These are phyloP conservation scores for Acephala macrosclerotiorum DNA, from an alignment of 2,329 filamentous ascomycete genomes.

Conservation along the genomic window DNA sequence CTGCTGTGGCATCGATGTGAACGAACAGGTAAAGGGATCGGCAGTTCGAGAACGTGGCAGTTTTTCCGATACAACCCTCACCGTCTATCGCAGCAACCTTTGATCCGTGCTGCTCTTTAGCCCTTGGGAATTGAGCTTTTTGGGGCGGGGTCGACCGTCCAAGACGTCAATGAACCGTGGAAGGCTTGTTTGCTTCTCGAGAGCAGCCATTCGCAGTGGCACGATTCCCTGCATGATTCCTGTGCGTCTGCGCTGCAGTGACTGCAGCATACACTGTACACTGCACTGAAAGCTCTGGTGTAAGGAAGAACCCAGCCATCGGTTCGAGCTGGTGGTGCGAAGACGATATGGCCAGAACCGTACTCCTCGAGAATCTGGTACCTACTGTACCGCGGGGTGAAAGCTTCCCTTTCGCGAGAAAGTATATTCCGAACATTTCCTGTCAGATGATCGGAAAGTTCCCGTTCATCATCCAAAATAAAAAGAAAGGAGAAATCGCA, in stretches of 20 bases:
- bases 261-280: slow-evolving; percentile 15
- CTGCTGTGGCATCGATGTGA: background rate
- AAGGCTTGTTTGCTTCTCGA: slow-evolving; percentile 25
- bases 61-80: slow-evolving; percentile 7
- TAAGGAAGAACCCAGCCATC: slow-evolving; percentile 4
- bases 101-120: background rate
- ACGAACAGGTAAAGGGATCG: slow-evolving; percentile 9
- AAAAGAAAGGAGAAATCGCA: background rate
- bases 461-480: background rate
- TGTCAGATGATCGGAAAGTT: slow-evolving; percentile 4
- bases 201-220: slow-evolving; percentile 18
- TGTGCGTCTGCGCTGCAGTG: slow-evolving; percentile 16
- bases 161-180: slow-evolving; percentile 12
- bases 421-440: background rate
- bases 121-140: background rate
- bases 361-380: slow-evolving; percentile 13
- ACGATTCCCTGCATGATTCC: slow-evolving; percentile 22
- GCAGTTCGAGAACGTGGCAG: slow-evolving; percentile 1
- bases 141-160: slow-evolving; percentile 1
- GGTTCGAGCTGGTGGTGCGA: background rate
- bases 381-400: background rate
- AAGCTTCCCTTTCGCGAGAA: background rate
- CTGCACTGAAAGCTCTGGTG: slow-evolving; percentile 19
- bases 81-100: slow-evolving; percentile 3
- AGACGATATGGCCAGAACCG: slow-evolving; percentile 9